These are phyloP conservation scores for Mrakia gelida DNA, from an alignment of 768 basidiomycete species.

Conservation along the genomic window DNA sequence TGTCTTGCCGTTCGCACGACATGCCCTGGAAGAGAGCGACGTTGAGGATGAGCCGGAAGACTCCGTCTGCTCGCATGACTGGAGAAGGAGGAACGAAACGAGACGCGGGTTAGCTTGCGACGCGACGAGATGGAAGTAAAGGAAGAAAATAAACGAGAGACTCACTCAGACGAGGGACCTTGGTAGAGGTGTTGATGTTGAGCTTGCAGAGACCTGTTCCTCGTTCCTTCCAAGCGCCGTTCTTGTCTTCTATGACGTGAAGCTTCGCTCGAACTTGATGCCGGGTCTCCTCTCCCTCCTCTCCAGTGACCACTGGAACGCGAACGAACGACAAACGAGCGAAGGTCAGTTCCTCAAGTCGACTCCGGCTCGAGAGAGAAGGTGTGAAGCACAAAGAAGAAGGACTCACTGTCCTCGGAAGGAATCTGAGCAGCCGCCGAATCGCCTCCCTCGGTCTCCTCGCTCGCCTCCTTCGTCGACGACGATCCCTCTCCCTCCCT, in stretches of 20 bases:
- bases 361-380: neutral
- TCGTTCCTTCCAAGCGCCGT: slow-evolving; percentile 45
- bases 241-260: slow-evolving; percentile 41
- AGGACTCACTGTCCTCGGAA: slow-evolving; percentile 42
- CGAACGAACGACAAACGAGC: neutral
- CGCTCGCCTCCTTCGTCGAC: neutral
- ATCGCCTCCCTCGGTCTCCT: slow-evolving; percentile 7
- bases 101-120: neutral
- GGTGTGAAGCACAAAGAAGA: neutral
- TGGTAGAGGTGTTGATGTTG: slow-evolving; percentile 42
- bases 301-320: slow-evolving; percentile 44
- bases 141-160: neutral
- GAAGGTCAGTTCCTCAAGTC: neutral
- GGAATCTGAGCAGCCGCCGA: slow-evolving; percentile 33
- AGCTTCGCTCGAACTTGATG: slow-evolving; percentile 45
- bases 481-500: slow-evolving; percentile 34
- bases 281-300: slow-evolving; percentile 46
- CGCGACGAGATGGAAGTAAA: neutral
- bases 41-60: slow-evolving; percentile 47
- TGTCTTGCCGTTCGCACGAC: slow-evolving; percentile 35
- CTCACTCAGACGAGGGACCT: slow-evolving; percentile 44
- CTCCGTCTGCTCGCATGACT: slow-evolving; percentile 49
- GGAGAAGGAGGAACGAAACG: neutral
- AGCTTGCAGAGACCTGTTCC: slow-evolving; percentile 45
- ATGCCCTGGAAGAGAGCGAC: slow-evolving; percentile 44